Percentiles rank a stretch among this genome's conserved stretches.
These are phyloP conservation scores for Podospora australis DNA, from an alignment of 495 filamentous ascomycete species.

Conservation along the genomic window DNA sequence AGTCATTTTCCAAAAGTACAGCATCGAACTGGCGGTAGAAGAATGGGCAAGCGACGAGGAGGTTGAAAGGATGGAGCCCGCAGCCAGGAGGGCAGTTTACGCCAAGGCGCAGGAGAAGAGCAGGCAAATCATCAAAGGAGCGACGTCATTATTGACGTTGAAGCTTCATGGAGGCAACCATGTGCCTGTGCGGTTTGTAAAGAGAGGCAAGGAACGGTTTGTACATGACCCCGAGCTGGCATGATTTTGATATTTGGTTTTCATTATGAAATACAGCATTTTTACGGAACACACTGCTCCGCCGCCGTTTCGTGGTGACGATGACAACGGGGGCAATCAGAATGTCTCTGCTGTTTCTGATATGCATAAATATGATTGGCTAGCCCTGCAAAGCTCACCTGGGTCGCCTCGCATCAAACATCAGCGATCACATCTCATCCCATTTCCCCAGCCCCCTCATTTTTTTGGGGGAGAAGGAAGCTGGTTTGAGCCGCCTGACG, in stretches of 20 bases:
- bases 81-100: constrained; percentile 47
- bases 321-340: not conserved
- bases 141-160: constrained; percentile 54
- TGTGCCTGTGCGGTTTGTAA: constrained; percentile 57
- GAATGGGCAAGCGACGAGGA: constrained; percentile 56
- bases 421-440: not conserved
- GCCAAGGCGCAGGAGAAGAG: constrained; percentile 45
- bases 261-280: not conserved
- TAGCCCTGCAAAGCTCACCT: too few species aligned
- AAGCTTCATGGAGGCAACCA: constrained; percentile 48
- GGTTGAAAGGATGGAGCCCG: constrained; percentile 45
- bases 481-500: too few species aligned
- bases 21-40: constrained; percentile 59
- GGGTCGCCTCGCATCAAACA: too few species aligned
- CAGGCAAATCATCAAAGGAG: constrained; percentile 36
- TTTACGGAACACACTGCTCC: not conserved
- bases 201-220: constrained; percentile 57
- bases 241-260: not conserved
- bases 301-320: not conserved
- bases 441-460: constrained; percentile 13
- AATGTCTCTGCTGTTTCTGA: not conserved
- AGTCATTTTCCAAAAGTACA: constrained; percentile 56
- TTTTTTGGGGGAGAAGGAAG: not conserved
- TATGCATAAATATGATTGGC: constrained; percentile 5
- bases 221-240: constrained; percentile 30